Evolutionary conservation across 352 stramenopile species (phyloP).

Genomic region (Pythium aphanidermatum): DNA sequence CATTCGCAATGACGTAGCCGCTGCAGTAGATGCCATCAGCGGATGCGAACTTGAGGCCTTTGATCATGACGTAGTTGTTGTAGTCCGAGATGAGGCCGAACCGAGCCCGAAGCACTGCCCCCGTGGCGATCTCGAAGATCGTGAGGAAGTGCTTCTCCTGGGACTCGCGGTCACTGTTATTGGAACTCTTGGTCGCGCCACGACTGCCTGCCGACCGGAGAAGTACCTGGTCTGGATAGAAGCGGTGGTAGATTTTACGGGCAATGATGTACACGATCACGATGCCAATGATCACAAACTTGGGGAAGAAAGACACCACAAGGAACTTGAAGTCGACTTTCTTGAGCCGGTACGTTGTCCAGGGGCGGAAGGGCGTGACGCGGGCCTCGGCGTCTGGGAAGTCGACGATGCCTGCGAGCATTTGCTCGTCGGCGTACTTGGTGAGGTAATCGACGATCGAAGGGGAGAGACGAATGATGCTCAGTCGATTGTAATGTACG

Average conservation of each 20-base stretch:
- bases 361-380: conserved; percentile 8
- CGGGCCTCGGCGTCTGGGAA: neutral
- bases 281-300: conserved; percentile 9
- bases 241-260: conserved; percentile 7
- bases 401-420: neutral
- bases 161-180: neutral
- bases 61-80: conserved; percentile 20
- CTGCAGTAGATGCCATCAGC: conserved; percentile 23
- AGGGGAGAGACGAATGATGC: conserved; percentile 6
- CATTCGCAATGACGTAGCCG: conserved; percentile 20
- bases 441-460: neutral
- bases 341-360: conserved; percentile 8
- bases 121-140: conserved; percentile 16
- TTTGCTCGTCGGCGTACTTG: neutral
- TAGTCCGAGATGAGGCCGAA: conserved; percentile 14
- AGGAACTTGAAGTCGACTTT: neutral
- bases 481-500: conserved; percentile 1
- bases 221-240: neutral
- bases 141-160: conserved; percentile 8
- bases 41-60: conserved; percentile 22
- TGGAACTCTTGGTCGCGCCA: neutral
- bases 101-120: conserved; percentile 12
- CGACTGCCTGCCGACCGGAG: neutral
- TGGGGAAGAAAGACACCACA: neutral
- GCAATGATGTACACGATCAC: conserved; percentile 1